Evolutionary conservation across 23 red algal species (phyloP), one percentile per base, ranked within the genome.

Genomic region (Cyanidium caldarium): DNA sequence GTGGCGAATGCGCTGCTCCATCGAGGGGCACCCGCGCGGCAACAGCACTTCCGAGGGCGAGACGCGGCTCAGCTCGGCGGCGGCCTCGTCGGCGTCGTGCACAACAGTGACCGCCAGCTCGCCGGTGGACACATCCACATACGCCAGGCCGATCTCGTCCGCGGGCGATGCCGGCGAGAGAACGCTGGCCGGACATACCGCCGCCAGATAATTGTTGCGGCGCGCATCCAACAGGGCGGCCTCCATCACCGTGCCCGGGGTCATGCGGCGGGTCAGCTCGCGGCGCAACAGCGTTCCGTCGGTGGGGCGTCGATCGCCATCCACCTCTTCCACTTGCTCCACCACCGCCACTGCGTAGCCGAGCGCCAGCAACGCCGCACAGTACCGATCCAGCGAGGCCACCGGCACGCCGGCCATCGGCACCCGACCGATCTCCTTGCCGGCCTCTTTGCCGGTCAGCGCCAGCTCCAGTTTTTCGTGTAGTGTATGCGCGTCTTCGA

Each of bases 381-480:
- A 75, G 45, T 86, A 85, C n/a, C 80, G 73, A 65, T 94, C 82
- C 19, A 94, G 42, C n/a, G 76, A 58, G 57, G 72, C 70, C 44
- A 79, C 66, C 1, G 88, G 88, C 5, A 94, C 71, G 39, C 88
- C 88, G 25, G 88, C 82, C 88, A 94, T 94, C 1, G 88, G 81
- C 37, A 86, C 88, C 43, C 72, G 61, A 10, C 45, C 68, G 37
- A 86, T 37, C 35, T 79, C 77, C 66, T 86, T 82, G 26, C 82
- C 82, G 0, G 71, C 88, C 33, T 82, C 88, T 36, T 94, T 94
- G 26, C 73, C 46, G 2, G 88, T 94, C 7, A 94, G 77, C n/a
- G 76, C 82, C 30, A 94, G 65, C n/a, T 78, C 88, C 51, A 79
- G 75, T 12, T 67, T 45, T 16, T 80, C 75, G 35, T 81, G 61